A percentile compares a stretch with the other conserved stretches of the same genome.
phyloP scores from a whole-genome alignment of 495 filamentous ascomycete genomes.

The Podospora appendiculata region DNA sequence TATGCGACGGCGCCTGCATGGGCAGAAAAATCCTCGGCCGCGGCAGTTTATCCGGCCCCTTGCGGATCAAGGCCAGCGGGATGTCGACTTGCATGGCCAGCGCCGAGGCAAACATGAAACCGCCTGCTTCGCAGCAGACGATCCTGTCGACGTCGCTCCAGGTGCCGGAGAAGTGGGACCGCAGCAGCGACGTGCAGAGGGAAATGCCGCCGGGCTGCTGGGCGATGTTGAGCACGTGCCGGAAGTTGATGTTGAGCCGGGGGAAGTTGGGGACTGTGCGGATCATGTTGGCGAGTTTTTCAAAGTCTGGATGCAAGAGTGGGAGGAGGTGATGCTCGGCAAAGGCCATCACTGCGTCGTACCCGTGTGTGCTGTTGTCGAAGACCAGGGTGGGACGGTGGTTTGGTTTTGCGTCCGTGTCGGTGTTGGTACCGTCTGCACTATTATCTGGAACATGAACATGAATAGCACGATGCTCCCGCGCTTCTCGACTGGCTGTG shows the following conservation, averaged over 20 bases:
- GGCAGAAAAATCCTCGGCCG: slow-evolving; percentile 46
- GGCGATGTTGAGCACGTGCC: slow-evolving; percentile 51
- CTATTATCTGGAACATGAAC: slow-evolving; percentile 17
- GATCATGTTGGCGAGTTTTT: slow-evolving; percentile 46
- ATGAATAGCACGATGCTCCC: slow-evolving; percentile 26
- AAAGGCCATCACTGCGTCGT: slow-evolving; percentile 33
- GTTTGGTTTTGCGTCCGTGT: no score
- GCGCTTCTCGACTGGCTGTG: slow-evolving; percentile 36
- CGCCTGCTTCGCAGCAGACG: slow-evolving; percentile 50
- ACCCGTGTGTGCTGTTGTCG: slow-evolving; percentile 38
- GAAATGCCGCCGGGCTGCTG: slow-evolving; percentile 46
- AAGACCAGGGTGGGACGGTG: slow-evolving; percentile 42
- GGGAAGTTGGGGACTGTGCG: slow-evolving; percentile 44
- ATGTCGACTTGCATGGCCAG: slow-evolving; percentile 38
- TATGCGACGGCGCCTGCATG: slow-evolving; percentile 43
- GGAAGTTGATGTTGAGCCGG: slow-evolving; percentile 44
- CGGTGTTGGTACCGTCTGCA: no score
- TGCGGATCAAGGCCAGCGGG: slow-evolving; percentile 48
- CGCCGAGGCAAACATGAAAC: slow-evolving; percentile 50
- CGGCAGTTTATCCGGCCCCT: slow-evolving; percentile 51
- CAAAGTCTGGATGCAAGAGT: slow-evolving; percentile 41
- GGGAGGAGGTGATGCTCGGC: slow-evolving; percentile 40
- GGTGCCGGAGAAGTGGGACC: slow-evolving; percentile 38
- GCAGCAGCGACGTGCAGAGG: slow-evolving; percentile 48
- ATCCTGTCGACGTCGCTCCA: slow-evolving; percentile 43